Percentiles rank a stretch among this genome's conserved stretches.
Evolutionary conservation across 345 rosid species (phyloP).

Genomic region (Microcos paniculata): DNA sequence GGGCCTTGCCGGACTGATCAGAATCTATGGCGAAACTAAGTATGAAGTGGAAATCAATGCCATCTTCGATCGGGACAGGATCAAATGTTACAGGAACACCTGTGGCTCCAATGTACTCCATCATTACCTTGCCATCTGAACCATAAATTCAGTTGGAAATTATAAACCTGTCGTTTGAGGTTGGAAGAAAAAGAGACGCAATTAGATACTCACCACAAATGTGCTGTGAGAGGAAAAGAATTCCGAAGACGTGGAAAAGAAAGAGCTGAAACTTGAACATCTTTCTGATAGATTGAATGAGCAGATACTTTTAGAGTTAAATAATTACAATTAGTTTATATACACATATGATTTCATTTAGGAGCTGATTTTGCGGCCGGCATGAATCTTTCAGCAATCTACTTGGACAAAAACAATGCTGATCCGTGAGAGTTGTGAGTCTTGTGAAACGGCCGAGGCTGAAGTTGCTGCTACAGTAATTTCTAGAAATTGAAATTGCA

Average conservation of each 20-base stretch:
- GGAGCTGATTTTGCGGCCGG: neutral
- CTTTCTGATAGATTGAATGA: neutral
- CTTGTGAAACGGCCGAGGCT: neutral
- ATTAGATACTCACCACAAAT: neutral
- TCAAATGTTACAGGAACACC: constrained; percentile 38
- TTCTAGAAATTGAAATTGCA: neutral
- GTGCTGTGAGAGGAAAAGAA: neutral
- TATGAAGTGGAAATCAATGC: constrained; percentile 50
- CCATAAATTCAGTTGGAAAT: no score
- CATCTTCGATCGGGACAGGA: constrained; percentile 31
- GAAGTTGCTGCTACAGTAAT: neutral
- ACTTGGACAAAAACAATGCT: neutral
- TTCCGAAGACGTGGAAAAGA: neutral
- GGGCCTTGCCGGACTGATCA: constrained; percentile 36
- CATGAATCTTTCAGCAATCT: neutral
- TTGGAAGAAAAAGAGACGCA: neutral
- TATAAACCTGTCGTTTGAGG: no score
- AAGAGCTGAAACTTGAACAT: constrained; percentile 6
- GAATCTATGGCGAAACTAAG: constrained; percentile 54
- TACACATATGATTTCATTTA: neutral
- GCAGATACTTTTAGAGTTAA: no score
- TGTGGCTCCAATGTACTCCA: constrained; percentile 64
- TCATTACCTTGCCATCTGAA: constrained; percentile 56
- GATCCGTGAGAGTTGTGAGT: constrained; percentile 5
- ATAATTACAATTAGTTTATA: neutral